Percentiles rank a stretch among this genome's conserved stretches.
Conservation (phyloP, 2,329 filamentous ascomycete genomes). For the Coniochaeta sp. region DNA sequence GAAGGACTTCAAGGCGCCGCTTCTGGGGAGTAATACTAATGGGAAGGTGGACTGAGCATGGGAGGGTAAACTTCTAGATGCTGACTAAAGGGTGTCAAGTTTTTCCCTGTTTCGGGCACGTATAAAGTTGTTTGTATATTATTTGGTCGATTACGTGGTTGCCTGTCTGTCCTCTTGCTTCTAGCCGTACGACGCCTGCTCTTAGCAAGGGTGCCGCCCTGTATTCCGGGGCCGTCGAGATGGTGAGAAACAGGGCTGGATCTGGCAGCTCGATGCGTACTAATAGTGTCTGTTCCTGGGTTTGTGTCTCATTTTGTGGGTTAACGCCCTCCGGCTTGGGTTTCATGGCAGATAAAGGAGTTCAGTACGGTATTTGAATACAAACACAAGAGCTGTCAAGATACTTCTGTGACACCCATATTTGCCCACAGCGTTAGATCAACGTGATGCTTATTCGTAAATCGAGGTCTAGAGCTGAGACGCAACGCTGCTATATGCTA, state of each 20-base stretch:
- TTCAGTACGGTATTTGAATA: conserved; percentile 1
- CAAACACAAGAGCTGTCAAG: neutral
- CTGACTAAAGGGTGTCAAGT: neutral
- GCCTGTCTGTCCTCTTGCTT: neutral
- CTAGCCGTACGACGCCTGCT: neutral
- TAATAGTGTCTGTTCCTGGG: neutral
- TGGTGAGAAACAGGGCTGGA: neutral
- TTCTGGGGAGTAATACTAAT: conserved; percentile 39
- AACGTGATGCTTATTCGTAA: neutral
- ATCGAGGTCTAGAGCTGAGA: neutral
- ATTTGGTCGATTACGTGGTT: neutral
- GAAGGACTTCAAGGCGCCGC: conserved; percentile 54
- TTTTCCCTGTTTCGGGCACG: neutral
- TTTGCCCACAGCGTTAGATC: too few species aligned
- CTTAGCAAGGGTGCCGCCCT: neutral
- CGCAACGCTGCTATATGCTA: neutral
- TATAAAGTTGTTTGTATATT: conserved; percentile 1
- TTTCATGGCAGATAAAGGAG: neutral
- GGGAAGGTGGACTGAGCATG: conserved; percentile 42
- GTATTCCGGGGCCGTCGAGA: neutral
- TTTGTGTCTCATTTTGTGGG: neutral
- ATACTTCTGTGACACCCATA: too few species aligned
- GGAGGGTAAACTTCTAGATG: too few species aligned
- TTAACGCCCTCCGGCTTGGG: neutral
- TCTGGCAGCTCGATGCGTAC: neutral